Evolutionary conservation across 2,329 filamentous ascomycete genomes (phyloP), one percentile per base, ranked within the genome.

Genomic region (Rhynchosporium graminicola): DNA sequence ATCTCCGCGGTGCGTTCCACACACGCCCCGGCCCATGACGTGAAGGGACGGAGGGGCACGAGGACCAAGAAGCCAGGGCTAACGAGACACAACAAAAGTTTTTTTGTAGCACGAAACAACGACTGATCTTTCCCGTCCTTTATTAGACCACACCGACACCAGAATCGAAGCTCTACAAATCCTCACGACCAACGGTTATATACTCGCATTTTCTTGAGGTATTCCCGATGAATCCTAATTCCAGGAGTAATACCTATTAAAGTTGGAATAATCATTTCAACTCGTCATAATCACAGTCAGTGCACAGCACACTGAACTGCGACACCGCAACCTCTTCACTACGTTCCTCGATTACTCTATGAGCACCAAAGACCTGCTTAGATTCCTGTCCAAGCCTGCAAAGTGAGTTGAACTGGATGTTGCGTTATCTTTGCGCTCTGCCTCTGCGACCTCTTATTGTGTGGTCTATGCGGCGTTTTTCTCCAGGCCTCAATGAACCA

Each of bases 371-470:
- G 91, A 96, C 80, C 87, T 96, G 75, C 86, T 96, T 76, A 90
- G 92, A 81, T 95, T 96, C 82, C 87, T 97, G 73, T 96, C 91
- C 76, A 95, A 95, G 83, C 92, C 92, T 76, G 91, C 91, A 78
- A 96, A 96, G 92, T 96, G 80, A 76, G 90, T 81, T 26, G 33
- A 20, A 42, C 36, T 20, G 4, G 20, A 26, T 40, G 4, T 28
- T 43, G 9, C 15, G 40, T 43, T 29, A 20, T 5, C 36, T 54
- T 5, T 42, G 28, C 40, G 51, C n/a, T 7, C 20, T 13, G n/a
- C 50, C 15, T 20, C n/a, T 40, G 50, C n/a, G 15, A 26, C n/a
- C 8, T n/a, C 38, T 6, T 42, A 38, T 5, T 4, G 9, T 33
- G 51, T 15, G 9, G 36, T 20, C 29, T 13, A 40, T 40, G 26